Evolutionary conservation across 306 rosid genomes (phyloP).

Genomic region (Dalbergia cochinchinensis): DNA sequence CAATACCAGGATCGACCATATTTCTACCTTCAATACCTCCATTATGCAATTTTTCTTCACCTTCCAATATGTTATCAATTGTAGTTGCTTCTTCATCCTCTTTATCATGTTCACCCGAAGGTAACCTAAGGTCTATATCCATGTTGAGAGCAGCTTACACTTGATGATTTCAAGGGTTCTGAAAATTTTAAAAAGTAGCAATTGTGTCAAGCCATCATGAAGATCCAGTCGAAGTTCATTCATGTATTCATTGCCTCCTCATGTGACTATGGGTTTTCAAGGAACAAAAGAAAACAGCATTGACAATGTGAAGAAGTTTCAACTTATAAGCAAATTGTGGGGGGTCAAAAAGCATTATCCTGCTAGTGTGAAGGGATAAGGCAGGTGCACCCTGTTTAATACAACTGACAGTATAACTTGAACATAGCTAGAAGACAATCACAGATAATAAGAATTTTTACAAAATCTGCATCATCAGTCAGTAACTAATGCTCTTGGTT

Average conservation of each 20-base stretch:
- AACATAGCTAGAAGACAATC: slow-evolving; percentile 6
- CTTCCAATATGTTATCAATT: slow-evolving; percentile 77
- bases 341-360: not conserved
- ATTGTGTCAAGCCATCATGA: slow-evolving; percentile 33
- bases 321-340: not conserved
- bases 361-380: slow-evolving; percentile 12
- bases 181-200: slow-evolving; percentile 50
- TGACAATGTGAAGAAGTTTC: slow-evolving; percentile 21
- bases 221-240: slow-evolving; percentile 9
- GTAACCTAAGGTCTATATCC: slow-evolving; percentile 96
- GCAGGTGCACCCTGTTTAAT: not conserved
- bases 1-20: slow-evolving; percentile 70
- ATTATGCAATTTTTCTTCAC: slow-evolving; percentile 80
- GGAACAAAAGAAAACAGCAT: slow-evolving; percentile 3
- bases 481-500: slow-evolving; percentile 25
- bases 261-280: slow-evolving; percentile 24
- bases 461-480: slow-evolving; percentile 18
- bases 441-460: slow-evolving; percentile 14
- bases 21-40: slow-evolving; percentile 73
- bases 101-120: slow-evolving; percentile 89
- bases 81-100: slow-evolving; percentile 81
- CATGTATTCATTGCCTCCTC: slow-evolving; percentile 9
- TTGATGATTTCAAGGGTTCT: slow-evolving; percentile 58
- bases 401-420: slow-evolving; percentile 25
- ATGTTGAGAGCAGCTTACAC: slow-evolving; percentile 57